Evolutionary conservation across 192 early-diverging fungal species (phyloP), one percentile per base, ranked within the genome.

Genomic region (Entomortierella parvispora): DNA sequence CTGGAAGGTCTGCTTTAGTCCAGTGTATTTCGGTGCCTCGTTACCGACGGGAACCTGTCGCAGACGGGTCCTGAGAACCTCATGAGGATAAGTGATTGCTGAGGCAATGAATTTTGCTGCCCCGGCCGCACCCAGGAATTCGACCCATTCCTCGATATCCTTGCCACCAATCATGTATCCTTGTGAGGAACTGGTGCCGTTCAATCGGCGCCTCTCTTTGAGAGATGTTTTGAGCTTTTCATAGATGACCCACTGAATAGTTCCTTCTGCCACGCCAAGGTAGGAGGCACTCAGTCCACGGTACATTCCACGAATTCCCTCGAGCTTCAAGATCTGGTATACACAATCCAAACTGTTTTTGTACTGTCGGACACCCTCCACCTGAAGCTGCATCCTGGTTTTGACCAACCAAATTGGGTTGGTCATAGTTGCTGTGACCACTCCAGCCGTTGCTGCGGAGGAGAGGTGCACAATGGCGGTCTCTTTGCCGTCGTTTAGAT

Each of bases 381-480:
- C 65, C 74, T 94, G 92, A 57, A 99, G 79, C 80, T 99, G 97
- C 86, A 99, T 93, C 52, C 97, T 82, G 0, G 96, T 99, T 68
- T 98, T 99, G 43, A 98, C 89, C 47, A 99, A 86, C 97, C 97
- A 99, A 25, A 99, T 98, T 0, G 97, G 97, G 68, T 95, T 97
- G 2, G 96, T 97, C n/a, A 81, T 84, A 2, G 91, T 88, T 0
- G 94, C 92, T 4, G 92, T 94, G 6, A 93, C 85, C 31, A 93
- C 78, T 12, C 89, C 91, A 0, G 95, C 94, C 8, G 87, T 80
- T 0, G 86, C 83, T 0, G 96, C 94, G 0, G 96, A 91, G 12
- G 90, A 80, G 45, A 97, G 82, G 58, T 97, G 94, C 2, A 99
- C 90, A 37, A 83, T 17, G 9, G 95, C 56, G 3, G 90, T 92